Conservation (phyloP, 1,284 basidiomycete genomes). For the Apiotrichum mycotoxinovorans region DNA sequence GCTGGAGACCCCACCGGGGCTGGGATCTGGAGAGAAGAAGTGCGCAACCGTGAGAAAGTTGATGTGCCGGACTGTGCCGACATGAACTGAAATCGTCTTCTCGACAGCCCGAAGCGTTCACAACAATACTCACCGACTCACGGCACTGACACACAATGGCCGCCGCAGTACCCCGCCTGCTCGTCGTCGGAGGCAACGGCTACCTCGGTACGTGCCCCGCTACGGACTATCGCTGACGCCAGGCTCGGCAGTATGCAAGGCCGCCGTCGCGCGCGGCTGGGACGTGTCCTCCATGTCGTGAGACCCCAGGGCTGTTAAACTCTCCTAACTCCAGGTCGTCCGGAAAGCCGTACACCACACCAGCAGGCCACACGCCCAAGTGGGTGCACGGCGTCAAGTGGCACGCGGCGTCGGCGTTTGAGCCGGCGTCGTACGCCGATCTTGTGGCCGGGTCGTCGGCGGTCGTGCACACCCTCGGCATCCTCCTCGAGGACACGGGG, state of each 20-base stretch:
- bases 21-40: too few species aligned
- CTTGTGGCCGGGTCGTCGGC: constrained; percentile 64
- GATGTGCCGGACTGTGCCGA: too few species aligned
- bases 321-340: constrained; percentile 60
- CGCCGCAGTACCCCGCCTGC: constrained; percentile 51
- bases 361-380: constrained; percentile 80
- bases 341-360: constrained; percentile 76
- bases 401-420: constrained; percentile 72
- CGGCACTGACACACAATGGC: neutral
- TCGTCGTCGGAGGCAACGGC: constrained; percentile 91
- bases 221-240: constrained; percentile 5
- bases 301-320: constrained; percentile 13
- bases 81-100: too few species aligned
- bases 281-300: constrained; percentile 85
- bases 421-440: constrained; percentile 67
- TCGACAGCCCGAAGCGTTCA: too few species aligned
- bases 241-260: constrained; percentile 90
- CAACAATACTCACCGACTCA: neutral
- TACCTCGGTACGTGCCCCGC: constrained; percentile 67
- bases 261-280: constrained; percentile 76
- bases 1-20: too few species aligned
- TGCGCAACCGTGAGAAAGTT: too few species aligned
- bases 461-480: constrained; percentile 93
- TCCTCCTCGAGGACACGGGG: constrained; percentile 71
- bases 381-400: constrained; percentile 78